phyloP scores from a whole-genome alignment of 768 basidiomycete species.

The Glaciozyma martinii region DNA sequence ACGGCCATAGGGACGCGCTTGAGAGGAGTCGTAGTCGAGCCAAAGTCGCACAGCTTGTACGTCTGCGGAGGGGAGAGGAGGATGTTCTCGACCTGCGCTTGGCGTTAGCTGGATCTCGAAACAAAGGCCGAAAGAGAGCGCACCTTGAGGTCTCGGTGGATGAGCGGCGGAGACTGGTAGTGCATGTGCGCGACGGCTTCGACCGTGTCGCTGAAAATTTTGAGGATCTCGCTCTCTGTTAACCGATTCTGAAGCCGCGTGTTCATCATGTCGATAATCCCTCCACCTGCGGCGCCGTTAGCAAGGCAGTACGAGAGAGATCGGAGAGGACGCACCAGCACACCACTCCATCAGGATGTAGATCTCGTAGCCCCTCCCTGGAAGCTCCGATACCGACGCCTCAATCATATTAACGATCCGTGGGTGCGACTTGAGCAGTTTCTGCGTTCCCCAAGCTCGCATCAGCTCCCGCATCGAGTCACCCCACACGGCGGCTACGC shows the following conservation, averaged over 20 bases:
- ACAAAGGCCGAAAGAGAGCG: conserved; percentile 1
- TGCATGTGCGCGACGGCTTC: conserved; percentile 98
- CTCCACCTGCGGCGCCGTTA: conserved; percentile 57
- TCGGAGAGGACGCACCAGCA: conserved; percentile 52
- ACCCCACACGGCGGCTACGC: conserved; percentile 34
- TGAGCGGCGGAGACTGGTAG: conserved; percentile 72
- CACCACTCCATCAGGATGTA: conserved; percentile 99
- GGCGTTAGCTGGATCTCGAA: neutral
- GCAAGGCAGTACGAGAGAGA: neutral
- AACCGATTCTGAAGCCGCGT: conserved; percentile 85
- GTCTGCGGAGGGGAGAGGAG: conserved; percentile 72
- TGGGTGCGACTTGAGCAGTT: conserved; percentile 81
- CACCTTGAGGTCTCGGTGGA: conserved; percentile 89
- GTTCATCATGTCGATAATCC: conserved; percentile 99
- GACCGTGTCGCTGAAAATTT: conserved; percentile 95
- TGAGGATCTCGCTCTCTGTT: conserved; percentile 90
- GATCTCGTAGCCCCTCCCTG: conserved; percentile 67
- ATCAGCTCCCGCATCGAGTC: neutral
- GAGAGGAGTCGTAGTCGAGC: conserved; percentile 68
- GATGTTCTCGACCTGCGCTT: conserved; percentile 75
- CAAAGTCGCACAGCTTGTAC: conserved; percentile 97
- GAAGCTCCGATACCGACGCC: conserved; percentile 77
- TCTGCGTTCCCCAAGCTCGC: conserved; percentile 45
- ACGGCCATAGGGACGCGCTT: conserved; percentile 61
- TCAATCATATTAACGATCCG: conserved; percentile 95